Percentiles rank a stretch among this genome's conserved stretches.
These are phyloP conservation scores for Dunaliella salina DNA, from an alignment of 163 green algal species.

Conservation along the genomic window DNA sequence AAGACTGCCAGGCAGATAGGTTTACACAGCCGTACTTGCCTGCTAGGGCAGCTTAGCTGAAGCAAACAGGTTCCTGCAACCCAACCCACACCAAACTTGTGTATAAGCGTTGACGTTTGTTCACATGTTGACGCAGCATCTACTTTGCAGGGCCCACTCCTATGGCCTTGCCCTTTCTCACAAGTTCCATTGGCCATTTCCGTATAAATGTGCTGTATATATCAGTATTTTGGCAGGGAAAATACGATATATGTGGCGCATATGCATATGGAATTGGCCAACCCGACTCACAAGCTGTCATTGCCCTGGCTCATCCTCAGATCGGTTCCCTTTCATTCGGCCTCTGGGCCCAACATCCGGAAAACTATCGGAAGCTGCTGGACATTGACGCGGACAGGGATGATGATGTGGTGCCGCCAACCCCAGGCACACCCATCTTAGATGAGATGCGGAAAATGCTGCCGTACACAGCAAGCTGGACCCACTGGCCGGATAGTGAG, in stretches of 20 bases:
- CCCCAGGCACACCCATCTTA: slow-evolving; percentile 18
- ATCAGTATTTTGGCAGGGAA: not conserved
- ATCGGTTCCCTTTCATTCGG: slow-evolving; percentile 22
- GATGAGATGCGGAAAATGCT: slow-evolving; percentile 28
- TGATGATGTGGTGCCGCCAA: slow-evolving; percentile 23
- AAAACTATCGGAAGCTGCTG: slow-evolving; percentile 13
- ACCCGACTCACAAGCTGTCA: not conserved
- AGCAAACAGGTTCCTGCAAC: too few relatives aligned
- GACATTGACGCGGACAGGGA: slow-evolving; percentile 30
- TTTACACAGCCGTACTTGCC: too few relatives aligned
- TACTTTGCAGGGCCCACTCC: not conserved
- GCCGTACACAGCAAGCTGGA: slow-evolving; percentile 38
- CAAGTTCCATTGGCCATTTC: not conserved
- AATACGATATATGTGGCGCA: too few relatives aligned
- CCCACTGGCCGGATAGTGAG: slow-evolving; percentile 38
- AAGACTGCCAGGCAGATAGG: too few relatives aligned
- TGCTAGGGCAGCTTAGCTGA: too few relatives aligned
- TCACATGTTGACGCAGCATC: too few relatives aligned
- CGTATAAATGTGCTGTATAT: not conserved
- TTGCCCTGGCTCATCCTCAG: slow-evolving; percentile 7
- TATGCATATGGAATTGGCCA: too few relatives aligned
- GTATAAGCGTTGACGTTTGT: too few relatives aligned
- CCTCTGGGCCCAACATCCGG: slow-evolving; percentile 4
- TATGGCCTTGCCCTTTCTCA: not conserved
- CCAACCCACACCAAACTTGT: too few relatives aligned